A percentile compares a stretch with the other conserved stretches of the same genome.
Evolutionary conservation across 75 land plant species (phyloP).

Genomic region (Selaginella moellendorffii): DNA sequence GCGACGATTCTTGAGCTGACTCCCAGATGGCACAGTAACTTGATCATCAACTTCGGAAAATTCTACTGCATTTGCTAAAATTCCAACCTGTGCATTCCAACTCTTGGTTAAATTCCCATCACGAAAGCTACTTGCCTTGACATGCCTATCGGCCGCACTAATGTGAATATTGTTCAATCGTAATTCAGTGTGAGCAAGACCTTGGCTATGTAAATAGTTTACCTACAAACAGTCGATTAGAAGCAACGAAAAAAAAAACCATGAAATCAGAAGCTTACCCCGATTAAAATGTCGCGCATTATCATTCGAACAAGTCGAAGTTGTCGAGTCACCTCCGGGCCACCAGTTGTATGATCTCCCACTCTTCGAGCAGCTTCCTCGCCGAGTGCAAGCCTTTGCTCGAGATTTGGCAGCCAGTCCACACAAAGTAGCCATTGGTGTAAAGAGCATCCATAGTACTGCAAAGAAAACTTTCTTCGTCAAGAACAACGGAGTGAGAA

Average conservation of each 20-base stretch:
- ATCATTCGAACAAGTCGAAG: constrained; percentile 50
- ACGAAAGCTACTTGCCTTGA: constrained; percentile 34
- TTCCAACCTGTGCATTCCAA: constrained; percentile 45
- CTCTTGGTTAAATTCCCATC: background rate
- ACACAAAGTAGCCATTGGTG: constrained; percentile 76
- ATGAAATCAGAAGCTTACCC: constrained; percentile 30
- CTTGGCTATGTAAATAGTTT: constrained; percentile 84
- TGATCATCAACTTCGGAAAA: constrained; percentile 31
- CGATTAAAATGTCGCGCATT: constrained; percentile 89
- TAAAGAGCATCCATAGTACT: constrained; percentile 82
- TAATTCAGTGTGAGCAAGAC: constrained; percentile 80
- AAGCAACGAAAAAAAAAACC: background rate
- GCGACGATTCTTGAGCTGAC: constrained; percentile 26
- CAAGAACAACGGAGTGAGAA: background rate
- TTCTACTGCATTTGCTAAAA: constrained; percentile 78
- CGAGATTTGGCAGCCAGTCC: constrained; percentile 81
- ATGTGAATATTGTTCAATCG: constrained; percentile 83
- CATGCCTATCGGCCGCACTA: constrained; percentile 71
- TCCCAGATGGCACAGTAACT: constrained; percentile 16
- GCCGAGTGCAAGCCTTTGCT: constrained; percentile 73
- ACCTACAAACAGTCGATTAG: constrained; percentile 46
- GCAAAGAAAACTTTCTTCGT: constrained; percentile 11
- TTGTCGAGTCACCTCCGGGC: constrained; percentile 65
- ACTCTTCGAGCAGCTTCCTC: constrained; percentile 74
- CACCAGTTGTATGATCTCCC: constrained; percentile 75